phyloP scores from a whole-genome alignment of 1,139 yeast genomes.

The Yamadazyma kanchanaburiensis region DNA sequence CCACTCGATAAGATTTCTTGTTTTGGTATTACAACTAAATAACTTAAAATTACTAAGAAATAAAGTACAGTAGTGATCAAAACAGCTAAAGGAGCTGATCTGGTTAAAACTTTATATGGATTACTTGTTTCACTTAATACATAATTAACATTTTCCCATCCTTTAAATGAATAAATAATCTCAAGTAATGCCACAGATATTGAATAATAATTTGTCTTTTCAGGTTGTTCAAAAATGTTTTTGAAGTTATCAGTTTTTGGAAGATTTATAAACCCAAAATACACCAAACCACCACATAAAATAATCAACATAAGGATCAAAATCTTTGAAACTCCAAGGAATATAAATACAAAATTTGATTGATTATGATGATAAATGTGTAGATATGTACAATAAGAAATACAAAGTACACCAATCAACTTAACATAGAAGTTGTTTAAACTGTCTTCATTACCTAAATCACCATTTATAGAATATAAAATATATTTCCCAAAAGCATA shows the following conservation, averaged over 20 bases:
- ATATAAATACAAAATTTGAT: slow-evolving; percentile 42
- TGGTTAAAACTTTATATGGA: slow-evolving; percentile 63
- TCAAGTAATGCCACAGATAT: slow-evolving; percentile 41
- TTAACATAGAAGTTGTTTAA: slow-evolving; percentile 27
- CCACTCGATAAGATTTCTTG: slow-evolving; percentile 59
- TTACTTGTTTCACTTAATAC: slow-evolving; percentile 42
- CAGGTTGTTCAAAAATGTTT: slow-evolving; percentile 19
- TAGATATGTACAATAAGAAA: slow-evolving; percentile 37
- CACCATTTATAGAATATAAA: slow-evolving; percentile 30
- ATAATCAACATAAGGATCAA: slow-evolving; percentile 39
- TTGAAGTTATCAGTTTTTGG: slow-evolving; percentile 23
- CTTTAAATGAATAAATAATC: slow-evolving; percentile 25
- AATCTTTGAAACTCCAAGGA: slow-evolving; percentile 42
- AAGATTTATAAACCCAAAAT: slow-evolving; percentile 23
- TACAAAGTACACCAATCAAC: slow-evolving; percentile 43
- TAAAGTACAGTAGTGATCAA: slow-evolving; percentile 57
- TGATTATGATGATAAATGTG: slow-evolving; percentile 38
- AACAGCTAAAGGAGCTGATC: slow-evolving; percentile 73
- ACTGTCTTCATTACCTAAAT: slow-evolving; percentile 18
- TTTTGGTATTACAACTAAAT: slow-evolving; percentile 73
- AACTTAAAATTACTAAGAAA: slow-evolving; percentile 67
- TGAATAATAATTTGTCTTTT: slow-evolving; percentile 24
- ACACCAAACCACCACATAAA: slow-evolving; percentile 30
- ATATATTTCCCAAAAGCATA: slow-evolving; percentile 51
- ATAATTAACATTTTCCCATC: slow-evolving; percentile 45